These are phyloP conservation scores for Brachypodium distachyon DNA, from an alignment of 202 grass and related monocot species.

Conservation along the genomic window DNA sequence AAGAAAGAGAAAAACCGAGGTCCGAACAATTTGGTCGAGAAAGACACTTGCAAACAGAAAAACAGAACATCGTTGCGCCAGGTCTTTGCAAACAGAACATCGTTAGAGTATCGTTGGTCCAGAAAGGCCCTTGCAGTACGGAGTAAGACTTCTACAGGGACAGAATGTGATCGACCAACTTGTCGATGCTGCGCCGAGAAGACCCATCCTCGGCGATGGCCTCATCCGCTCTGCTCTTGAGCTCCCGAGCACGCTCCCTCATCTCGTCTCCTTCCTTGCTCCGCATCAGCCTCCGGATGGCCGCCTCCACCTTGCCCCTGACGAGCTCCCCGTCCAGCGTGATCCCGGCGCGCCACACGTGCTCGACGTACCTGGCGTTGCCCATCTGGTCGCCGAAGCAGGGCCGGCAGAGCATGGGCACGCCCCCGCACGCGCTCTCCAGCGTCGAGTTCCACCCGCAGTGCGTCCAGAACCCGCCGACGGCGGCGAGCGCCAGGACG, in stretches of 20 bases:
- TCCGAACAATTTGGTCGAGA: no score
- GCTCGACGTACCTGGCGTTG: constrained; percentile 21
- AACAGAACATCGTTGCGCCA: no score
- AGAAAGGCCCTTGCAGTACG: no score
- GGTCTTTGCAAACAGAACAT: no score
- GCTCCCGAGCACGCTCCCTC: not conserved
- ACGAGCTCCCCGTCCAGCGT: not conserved
- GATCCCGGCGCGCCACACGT: constrained; percentile 22
- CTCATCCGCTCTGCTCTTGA: not conserved
- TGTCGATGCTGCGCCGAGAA: not conserved
- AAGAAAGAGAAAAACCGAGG: no score
- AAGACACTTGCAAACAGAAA: no score
- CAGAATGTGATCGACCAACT: not conserved
- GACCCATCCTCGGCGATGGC: not conserved
- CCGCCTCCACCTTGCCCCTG: not conserved
- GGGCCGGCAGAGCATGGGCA: constrained; percentile 32
- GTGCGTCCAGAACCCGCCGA: constrained; percentile 41
- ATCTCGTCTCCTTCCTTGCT: not conserved
- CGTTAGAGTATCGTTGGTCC: no score
- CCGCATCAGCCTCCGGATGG: not conserved
- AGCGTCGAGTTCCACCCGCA: constrained; percentile 55
- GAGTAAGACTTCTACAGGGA: no score
- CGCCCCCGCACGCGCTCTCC: constrained; percentile 27
- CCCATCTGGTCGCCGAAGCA: constrained; percentile 37
- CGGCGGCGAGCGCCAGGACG: constrained; percentile 28